Evolutionary conservation across 1,139 yeast species (phyloP), one percentile per base, ranked within the genome.

Genomic region (Debaryomyces fabryi): DNA sequence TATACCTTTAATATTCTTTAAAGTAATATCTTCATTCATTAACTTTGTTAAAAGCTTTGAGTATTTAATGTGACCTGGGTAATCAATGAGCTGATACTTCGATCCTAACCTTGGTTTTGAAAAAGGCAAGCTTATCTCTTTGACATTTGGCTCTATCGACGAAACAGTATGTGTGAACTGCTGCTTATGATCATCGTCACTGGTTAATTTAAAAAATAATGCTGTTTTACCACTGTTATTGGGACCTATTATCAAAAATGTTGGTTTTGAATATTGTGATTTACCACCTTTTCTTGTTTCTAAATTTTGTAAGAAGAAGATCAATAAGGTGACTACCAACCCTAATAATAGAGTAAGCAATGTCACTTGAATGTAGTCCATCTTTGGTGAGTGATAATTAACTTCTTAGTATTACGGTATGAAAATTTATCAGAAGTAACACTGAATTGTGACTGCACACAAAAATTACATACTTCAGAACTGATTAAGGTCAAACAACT

Each of bases 1-100:
- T 5, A 90, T 71, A 3, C 96, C 97, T 54, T 77, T 71, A 41
- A 85, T 68, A 34, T 74, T 72, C 42, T 68, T 66, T 40, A 79
- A 59, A 24, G 83, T 72, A 36, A 74, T 69, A 42, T 78, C 78
- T 21, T 76, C 71, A 13, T 75, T 62, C 44, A 79, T 69, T 53
- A 72, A 59, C 49, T 71, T 75, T 51, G 68, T 67, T 54, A 81
- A 64, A 46, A 76, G 68, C 44, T 78, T 78, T 51, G 80, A 81
- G 56, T 91, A 80, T 63, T 90, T 91, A 49, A 81, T 71, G 65
- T 88, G 93, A 6, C 97, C 97, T 2, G 98, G 98, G 56, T 85
- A 84, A 62, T 92, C 98, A 44, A 86, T 76, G 41, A 91, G 63
- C 55, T 77, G 76, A 65, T 70, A 76, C 29, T 56, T 53, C 48